Evolutionary conservation across 83 land plant genomes (phyloP).

Genomic region (Picea engelmannii): DNA sequence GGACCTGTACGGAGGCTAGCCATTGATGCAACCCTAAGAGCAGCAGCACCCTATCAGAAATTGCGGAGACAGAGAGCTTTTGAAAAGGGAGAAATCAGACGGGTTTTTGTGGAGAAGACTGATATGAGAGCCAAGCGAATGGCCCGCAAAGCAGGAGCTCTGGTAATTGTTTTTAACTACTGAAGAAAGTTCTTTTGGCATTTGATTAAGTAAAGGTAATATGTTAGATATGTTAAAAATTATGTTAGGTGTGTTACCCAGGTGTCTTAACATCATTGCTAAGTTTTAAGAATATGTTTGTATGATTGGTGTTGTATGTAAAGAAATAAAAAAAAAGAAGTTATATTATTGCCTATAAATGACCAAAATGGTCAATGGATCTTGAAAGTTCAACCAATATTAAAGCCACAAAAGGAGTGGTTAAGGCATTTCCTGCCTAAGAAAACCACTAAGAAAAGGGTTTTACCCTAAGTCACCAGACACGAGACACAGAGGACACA

Average conservation of each 20-base stretch:
- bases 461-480: no score
- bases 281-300: not conserved
- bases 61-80: slow-evolving; percentile 74
- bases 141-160: slow-evolving; percentile 99
- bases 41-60: slow-evolving; percentile 98
- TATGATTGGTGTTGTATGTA: no score
- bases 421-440: no score
- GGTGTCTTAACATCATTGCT: not conserved
- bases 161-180: slow-evolving; percentile 44
- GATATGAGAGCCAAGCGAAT: slow-evolving; percentile 96
- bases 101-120: slow-evolving; percentile 92
- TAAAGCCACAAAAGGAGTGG: no score
- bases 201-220: not conserved
- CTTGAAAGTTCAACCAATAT: no score
- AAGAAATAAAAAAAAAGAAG: no score
- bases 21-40: slow-evolving; percentile 98
- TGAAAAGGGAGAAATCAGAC: slow-evolving; percentile 47
- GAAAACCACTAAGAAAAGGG: no score
- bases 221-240: not conserved
- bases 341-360: no score
- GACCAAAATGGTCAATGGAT: no score
- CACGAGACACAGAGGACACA: no score
- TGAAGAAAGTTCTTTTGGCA: not conserved
- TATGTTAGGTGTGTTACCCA: not conserved
- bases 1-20: slow-evolving; percentile 93